Conservation (phyloP, 2,329 filamentous ascomycete species). For the Aspergillus sojae region DNA sequence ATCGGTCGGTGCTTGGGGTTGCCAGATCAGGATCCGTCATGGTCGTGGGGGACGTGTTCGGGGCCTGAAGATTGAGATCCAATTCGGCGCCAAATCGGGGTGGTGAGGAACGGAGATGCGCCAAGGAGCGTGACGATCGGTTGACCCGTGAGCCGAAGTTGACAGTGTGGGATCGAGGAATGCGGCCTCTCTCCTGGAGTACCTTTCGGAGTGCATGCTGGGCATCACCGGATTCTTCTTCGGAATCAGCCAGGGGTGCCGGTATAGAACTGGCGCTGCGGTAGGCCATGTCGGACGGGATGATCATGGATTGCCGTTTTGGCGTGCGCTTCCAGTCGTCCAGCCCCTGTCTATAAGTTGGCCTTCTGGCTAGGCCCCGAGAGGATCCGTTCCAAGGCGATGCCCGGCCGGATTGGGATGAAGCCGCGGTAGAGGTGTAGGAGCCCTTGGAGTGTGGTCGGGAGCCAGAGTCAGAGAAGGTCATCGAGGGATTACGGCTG, state of each 20-base stretch:
- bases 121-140: slow-evolving; percentile 35
- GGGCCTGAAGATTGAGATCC: slow-evolving; percentile 41
- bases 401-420: slow-evolving; percentile 43
- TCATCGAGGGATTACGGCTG: slow-evolving; percentile 44
- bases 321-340: slow-evolving; percentile 38
- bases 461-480: slow-evolving; percentile 40
- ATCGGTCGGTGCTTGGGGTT: slow-evolving; percentile 57
- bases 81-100: slow-evolving; percentile 41
- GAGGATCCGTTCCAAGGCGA: slow-evolving; percentile 46
- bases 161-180: slow-evolving; percentile 29
- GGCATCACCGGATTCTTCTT: slow-evolving; percentile 44
- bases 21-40: slow-evolving; percentile 53
- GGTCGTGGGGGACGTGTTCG: slow-evolving; percentile 53
- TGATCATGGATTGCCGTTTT: slow-evolving; percentile 34
- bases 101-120: slow-evolving; percentile 48
- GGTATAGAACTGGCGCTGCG: slow-evolving; percentile 32
- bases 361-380: slow-evolving; percentile 28
- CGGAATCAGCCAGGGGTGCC: slow-evolving; percentile 28
- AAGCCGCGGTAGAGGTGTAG: slow-evolving; percentile 45
- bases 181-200: slow-evolving; percentile 38
- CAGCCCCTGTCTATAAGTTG: slow-evolving; percentile 24
- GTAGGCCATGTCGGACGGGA: slow-evolving; percentile 37
- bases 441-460: slow-evolving; percentile 48
- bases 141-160: slow-evolving; percentile 33
- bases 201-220: slow-evolving; percentile 52